Conservation (phyloP, 2,329 filamentous ascomycete species). For the Diaporthe velutina region DNA sequence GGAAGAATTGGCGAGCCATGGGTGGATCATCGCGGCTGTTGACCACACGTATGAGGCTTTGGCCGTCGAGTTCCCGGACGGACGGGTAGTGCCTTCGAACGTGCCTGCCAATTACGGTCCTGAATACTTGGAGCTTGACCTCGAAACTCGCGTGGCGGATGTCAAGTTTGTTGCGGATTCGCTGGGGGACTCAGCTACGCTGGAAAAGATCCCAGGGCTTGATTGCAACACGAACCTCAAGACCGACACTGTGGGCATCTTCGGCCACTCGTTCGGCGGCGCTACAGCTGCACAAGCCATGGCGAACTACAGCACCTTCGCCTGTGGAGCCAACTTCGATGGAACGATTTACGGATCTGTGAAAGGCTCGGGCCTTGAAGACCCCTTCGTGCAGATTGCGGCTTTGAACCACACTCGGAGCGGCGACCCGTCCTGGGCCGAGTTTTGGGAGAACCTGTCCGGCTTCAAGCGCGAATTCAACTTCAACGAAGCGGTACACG, state of each 20-base stretch:
- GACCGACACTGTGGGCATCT: not conserved
- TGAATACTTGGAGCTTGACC: not conserved
- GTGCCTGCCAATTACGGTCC: not conserved
- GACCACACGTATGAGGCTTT: conserved; percentile 11
- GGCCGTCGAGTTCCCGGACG: conserved; percentile 3
- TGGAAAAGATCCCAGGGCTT: not conserved
- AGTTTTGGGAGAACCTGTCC: not conserved
- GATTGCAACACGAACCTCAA: not conserved
- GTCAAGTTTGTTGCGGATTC: conserved; percentile 12
- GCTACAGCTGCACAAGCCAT: conserved; percentile 16
- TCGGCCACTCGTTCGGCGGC: conserved; percentile 14
- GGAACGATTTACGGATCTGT: not conserved
- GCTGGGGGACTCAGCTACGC: not conserved
- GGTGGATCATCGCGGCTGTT: conserved; percentile 2
- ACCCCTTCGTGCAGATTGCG: not conserved
- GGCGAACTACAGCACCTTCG: not conserved
- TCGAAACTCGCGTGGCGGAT: not conserved
- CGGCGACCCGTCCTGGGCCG: not conserved
- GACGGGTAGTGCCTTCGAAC: not conserved
- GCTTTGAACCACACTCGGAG: not conserved
- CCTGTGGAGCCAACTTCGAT: not conserved
- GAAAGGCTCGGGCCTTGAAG: not conserved
- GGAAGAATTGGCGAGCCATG: conserved; percentile 6
- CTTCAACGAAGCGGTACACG: not conserved
- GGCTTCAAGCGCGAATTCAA: not conserved